A percentile compares a stretch with the other conserved stretches of the same genome.
Evolutionary conservation across 2,329 filamentous ascomycete genomes (phyloP).

Genomic region (Hypoxylon sp.): DNA sequence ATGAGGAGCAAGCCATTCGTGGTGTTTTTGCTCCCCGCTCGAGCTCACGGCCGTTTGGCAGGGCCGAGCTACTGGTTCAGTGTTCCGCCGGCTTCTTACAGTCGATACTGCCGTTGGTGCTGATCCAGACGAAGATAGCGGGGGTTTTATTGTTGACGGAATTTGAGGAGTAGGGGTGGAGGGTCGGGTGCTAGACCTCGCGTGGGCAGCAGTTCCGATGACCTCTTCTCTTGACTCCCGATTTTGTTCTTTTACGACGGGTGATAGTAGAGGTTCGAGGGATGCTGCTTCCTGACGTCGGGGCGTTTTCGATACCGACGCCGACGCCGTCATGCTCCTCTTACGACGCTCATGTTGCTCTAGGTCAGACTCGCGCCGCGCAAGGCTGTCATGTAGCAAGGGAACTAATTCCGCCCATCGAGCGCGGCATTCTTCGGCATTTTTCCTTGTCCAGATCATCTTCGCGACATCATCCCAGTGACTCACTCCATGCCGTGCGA

Average conservation of each 20-base stretch:
- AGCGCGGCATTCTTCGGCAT: slow-evolving; percentile 35
- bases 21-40: neutral
- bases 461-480: slow-evolving; percentile 40
- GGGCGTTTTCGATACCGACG: neutral
- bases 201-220: neutral
- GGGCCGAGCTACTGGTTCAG: slow-evolving; percentile 24
- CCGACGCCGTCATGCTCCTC: slow-evolving; percentile 26
- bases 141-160: neutral
- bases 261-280: neutral
- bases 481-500: slow-evolving; percentile 37
- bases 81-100: slow-evolving; percentile 23
- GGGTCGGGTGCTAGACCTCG: neutral
- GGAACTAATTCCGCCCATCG: slow-evolving; percentile 41
- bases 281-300: neutral
- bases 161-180: slow-evolving; percentile 3
- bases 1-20: slow-evolving; percentile 36
- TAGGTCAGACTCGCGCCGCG: neutral
- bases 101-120: neutral
- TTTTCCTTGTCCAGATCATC: slow-evolving; percentile 35
- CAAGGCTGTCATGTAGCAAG: slow-evolving; percentile 24
- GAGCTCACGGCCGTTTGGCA: neutral
- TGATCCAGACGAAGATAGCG: neutral
- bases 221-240: neutral
- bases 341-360: slow-evolving; percentile 16
- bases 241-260: neutral